Evolutionary conservation across 1,139 yeast species (phyloP), one percentile per base, ranked within the genome.

Genomic region (Debaryomyces robertsiae): DNA sequence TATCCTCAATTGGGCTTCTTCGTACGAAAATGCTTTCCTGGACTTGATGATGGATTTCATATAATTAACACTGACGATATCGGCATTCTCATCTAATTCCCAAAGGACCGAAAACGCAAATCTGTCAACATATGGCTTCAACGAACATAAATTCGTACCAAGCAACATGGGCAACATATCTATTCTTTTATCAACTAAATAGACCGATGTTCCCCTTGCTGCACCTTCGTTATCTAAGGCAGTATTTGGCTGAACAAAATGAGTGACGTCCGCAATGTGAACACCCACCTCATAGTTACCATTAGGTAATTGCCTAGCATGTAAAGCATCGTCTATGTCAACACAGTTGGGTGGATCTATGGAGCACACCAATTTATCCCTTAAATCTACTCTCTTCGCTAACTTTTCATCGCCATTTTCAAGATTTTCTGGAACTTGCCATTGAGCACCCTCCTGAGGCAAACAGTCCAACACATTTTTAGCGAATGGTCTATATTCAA

Each of bases 301-400:
- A 61, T 94, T 93, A 2, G 96, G 91, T 36, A 94, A 74, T 42
- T 63, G 60, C 49, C 76, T 72, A 0, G 98, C 98, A 60, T 94
- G 98, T 42, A 94, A 71, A 1, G 99, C 98, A 69, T 94, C 99
- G 71, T 94, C 99, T 54, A 94, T 94, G 78, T 94, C 99, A 50
- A 91, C 98, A 81, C 98, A 93, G 32, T 86, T 84, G 2, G 97
- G 97, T 10, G 99, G 99, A 73, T 94, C 99, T 50, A 94, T 94
- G 29, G 96, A 86, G 62, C 99, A 94, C 30, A 94, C 90, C 35
- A 89, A 70, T 53, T 89, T 81, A 53, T 93, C 94, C 57, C 98
- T 79, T 46, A 91, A 73, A 63, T 94, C 99, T 42, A 71, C 77
- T 61, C 99, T 81, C 50, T 82, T 79, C 25, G 73, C 69, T 52